Base-by-base conservation (phyloP, 2,329 filamentous ascomycete genomes). In the Monilinia aucupariae region DNA sequence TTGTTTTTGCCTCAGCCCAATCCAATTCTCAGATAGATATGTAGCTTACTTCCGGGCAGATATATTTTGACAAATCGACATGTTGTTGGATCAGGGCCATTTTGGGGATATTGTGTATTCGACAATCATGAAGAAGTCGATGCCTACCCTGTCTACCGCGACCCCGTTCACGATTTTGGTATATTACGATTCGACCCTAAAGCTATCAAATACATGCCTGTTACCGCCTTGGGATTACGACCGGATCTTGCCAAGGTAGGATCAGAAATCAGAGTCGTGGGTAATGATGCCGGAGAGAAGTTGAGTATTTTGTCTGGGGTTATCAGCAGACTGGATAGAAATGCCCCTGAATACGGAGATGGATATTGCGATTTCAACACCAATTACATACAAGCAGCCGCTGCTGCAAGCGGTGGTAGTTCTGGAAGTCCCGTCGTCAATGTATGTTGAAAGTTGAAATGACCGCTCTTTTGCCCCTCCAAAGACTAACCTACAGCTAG, bases 351-450 rank as follows among this genome's bases (percentile, higher is more conserved):
- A 73, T 97, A 99, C 71, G 93, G 93, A 62, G 94, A 97, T 67
- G 94, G 94, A 34, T 99, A 99, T 76, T 94, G 92, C 76, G 94
- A 99, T 75, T 99, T 99, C 84, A 99, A 89, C 75, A 88, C 84
- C 56, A 87, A 96, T 75, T 99, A 99, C 80, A 97, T 97, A 71
- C 94, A 99, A 78, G 94, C 96, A 67, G 96, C 96, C 17, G 96
- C 94, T 4, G 93, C 94, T 5, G 96, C 94, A 3, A 97, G 92
- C 75, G 94, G 94, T 69, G 94, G 94, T 69, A 96, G 91, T 78
- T 99, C 94, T n/a, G 94, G 94, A 66, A 96, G 90, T 85, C 94
- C 94, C 0, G 94, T 99, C 0, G 92, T 99, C 66, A 96, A 97
- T 76, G 54, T 58, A 58, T 5, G 54, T 47, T 22, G 30, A 47